Evolutionary conservation across 208 protist genomes (phyloP).

Genomic region (Lotmaria passim): DNA sequence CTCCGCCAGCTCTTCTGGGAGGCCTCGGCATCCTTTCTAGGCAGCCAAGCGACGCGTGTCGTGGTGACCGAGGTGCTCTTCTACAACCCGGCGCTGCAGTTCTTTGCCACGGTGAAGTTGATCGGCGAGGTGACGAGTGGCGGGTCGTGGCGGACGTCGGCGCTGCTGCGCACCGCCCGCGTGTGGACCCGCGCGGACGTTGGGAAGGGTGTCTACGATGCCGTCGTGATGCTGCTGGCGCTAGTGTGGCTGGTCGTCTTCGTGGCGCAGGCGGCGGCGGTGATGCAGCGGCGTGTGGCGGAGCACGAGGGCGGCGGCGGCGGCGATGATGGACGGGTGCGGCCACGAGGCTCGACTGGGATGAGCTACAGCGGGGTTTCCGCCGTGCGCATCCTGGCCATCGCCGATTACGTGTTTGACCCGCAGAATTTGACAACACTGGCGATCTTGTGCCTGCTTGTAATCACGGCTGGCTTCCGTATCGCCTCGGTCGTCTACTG

Average conservation of each 20-base stretch:
- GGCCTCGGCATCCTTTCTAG: slow-evolving; percentile 38
- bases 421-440: slow-evolving; percentile 11
- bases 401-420: slow-evolving; percentile 6
- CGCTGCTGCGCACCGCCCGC: slow-evolving; percentile 18
- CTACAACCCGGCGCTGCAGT: slow-evolving; percentile 49
- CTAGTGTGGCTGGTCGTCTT: slow-evolving; percentile 6
- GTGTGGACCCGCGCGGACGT: slow-evolving; percentile 44
- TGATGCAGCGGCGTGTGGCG: not conserved
- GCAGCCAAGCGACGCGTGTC: slow-evolving; percentile 52
- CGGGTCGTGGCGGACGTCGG: slow-evolving; percentile 35
- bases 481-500: slow-evolving; percentile 21
- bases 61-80: slow-evolving; percentile 52
- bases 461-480: slow-evolving; percentile 2
- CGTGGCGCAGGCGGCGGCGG: not conserved
- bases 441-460: slow-evolving; percentile 1
- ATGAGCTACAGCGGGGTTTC: not conserved
- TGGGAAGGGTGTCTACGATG: slow-evolving; percentile 22
- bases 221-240: slow-evolving; percentile 32
- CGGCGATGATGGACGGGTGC: not conserved
- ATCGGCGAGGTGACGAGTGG: slow-evolving; percentile 45
- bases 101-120: slow-evolving; percentile 44
- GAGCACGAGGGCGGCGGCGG: not conserved
- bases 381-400: not conserved
- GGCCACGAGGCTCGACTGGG: not conserved
- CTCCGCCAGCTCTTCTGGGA: slow-evolving; percentile 26